These are phyloP conservation scores for Penicillium pancosmium DNA, from an alignment of 495 filamentous ascomycete genomes.

Conservation along the genomic window DNA sequence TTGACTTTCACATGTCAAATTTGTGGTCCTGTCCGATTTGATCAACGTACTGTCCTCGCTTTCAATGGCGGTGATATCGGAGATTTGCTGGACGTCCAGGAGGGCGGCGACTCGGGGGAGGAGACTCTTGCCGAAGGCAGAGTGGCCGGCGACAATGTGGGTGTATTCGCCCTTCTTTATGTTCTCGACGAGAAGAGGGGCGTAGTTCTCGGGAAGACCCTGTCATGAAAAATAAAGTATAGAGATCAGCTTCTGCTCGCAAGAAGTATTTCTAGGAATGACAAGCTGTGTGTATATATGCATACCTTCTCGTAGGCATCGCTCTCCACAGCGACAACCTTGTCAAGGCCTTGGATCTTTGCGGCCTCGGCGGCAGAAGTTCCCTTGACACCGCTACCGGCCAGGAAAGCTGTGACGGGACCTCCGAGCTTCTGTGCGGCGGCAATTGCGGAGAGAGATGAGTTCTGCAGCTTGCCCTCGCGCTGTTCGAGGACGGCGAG, in stretches of 20 bases:
- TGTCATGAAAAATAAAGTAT: constrained; percentile 33
- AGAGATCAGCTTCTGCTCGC: background rate
- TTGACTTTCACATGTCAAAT: constrained; percentile 24
- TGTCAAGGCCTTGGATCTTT: constrained; percentile 86
- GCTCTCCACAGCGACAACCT: constrained; percentile 87
- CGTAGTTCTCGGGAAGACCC: constrained; percentile 93
- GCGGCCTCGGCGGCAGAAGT: constrained; percentile 82
- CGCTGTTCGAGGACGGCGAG: constrained; percentile 92
- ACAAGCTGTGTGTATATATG: constrained; percentile 27
- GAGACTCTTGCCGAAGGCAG: constrained; percentile 95
- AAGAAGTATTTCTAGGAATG: background rate
- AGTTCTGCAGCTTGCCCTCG: constrained; percentile 80
- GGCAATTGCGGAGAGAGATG: constrained; percentile 83
- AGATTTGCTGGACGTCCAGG: constrained; percentile 89
- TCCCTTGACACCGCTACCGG: constrained; percentile 74
- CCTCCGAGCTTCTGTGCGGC: constrained; percentile 88
- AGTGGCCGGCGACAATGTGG: constrained; percentile 87
- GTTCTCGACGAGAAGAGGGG: constrained; percentile 91
- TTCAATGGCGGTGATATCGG: constrained; percentile 85
- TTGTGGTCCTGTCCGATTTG: background rate
- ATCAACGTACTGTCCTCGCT: constrained; percentile 73
- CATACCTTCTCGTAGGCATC: constrained; percentile 86
- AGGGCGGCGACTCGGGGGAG: constrained; percentile 95
- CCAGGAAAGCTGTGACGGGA: constrained; percentile 81
- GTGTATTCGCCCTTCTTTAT: constrained; percentile 92